Percentiles rank a stretch among this genome's conserved stretches.
phyloP scores from a whole-genome alignment of 2,329 filamentous ascomycete species.

The Lasiodiplodia sp. region DNA sequence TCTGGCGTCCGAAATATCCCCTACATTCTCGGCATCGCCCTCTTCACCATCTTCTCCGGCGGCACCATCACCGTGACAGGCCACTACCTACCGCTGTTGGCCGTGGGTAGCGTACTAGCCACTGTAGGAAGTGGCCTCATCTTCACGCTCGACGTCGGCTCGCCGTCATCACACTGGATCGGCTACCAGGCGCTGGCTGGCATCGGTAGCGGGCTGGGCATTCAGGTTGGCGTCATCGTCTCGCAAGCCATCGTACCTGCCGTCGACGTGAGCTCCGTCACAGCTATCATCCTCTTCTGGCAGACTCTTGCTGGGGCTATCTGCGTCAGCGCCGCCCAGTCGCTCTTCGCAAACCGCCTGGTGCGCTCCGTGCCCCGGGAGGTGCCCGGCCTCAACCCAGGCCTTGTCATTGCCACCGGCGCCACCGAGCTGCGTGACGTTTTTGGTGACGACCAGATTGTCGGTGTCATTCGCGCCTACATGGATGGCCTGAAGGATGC shows the following conservation, averaged over 20 bases:
- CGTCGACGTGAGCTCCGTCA: conserved; percentile 49
- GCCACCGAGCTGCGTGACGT: conserved; percentile 52
- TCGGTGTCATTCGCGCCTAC: conserved; percentile 37
- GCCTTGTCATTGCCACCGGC: conserved; percentile 50
- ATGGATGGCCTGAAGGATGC: conserved; percentile 37
- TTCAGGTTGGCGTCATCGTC: conserved; percentile 52
- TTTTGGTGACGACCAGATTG: conserved; percentile 40
- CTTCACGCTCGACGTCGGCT: conserved; percentile 49
- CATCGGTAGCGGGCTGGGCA: conserved; percentile 50
- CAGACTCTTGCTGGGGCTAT: conserved; percentile 54
- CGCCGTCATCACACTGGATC: conserved; percentile 52
- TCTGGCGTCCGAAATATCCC: conserved; percentile 54
- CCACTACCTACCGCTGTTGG: conserved; percentile 44
- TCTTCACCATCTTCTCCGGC: conserved; percentile 38
- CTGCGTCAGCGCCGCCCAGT: conserved; percentile 52
- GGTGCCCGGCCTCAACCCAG: conserved; percentile 46
- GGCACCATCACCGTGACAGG: conserved; percentile 40
- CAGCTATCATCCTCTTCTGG: conserved; percentile 52
- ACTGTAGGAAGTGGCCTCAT: conserved; percentile 52
- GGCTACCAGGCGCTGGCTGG: conserved; percentile 58
- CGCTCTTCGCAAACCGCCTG: conserved; percentile 52
- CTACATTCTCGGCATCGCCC: conserved; percentile 45
- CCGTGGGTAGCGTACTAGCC: conserved; percentile 41
- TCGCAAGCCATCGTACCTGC: conserved; percentile 47
- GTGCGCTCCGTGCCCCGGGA: conserved; percentile 42